phyloP scores from a whole-genome alignment of 148 eudicot genomes.

The Spergularia marina region DNA sequence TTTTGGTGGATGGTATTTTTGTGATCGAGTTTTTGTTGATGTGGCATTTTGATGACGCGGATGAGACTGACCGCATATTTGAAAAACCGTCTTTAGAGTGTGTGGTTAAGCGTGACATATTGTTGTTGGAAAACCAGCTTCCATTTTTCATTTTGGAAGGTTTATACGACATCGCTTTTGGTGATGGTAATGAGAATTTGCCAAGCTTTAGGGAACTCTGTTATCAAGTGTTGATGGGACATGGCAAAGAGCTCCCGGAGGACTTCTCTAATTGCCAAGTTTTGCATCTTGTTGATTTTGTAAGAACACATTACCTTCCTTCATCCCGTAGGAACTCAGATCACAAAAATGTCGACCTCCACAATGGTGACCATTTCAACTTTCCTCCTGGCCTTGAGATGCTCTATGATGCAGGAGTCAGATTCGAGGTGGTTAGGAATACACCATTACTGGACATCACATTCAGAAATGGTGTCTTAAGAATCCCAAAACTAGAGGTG shows the following conservation, averaged over 20 bases:
- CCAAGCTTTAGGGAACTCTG: conserved; percentile 11
- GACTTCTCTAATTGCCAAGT: neutral
- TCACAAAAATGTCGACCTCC: no score
- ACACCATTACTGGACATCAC: conserved; percentile 17
- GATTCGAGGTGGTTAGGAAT: conserved; percentile 13
- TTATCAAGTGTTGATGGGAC: conserved; percentile 16
- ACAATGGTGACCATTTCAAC: neutral
- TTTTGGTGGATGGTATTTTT: conserved; percentile 24
- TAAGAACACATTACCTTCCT: conserved; percentile 22
- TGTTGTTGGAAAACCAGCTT: conserved; percentile 30
- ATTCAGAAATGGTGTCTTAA: conserved; percentile 8
- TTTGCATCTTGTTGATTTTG: conserved; percentile 25
- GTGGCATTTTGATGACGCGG: conserved; percentile 21
- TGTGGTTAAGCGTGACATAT: conserved; percentile 19
- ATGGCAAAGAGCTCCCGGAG: neutral
- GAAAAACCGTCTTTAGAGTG: conserved; percentile 19
- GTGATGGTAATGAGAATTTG: neutral
- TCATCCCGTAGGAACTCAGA: neutral
- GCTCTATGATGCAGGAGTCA: conserved; percentile 27
- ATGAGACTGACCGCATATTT: conserved; percentile 21
- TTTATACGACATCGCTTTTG: conserved; percentile 24
- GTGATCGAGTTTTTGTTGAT: conserved; percentile 25
- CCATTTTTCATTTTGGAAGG: conserved; percentile 24
- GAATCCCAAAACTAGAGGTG: conserved; percentile 26
- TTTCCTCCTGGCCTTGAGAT: conserved; percentile 20